Evolutionary conservation across 2,329 filamentous ascomycete species (phyloP), one percentile per base, ranked within the genome.

Genomic region (Davidsoniella neocaledoniae): DNA sequence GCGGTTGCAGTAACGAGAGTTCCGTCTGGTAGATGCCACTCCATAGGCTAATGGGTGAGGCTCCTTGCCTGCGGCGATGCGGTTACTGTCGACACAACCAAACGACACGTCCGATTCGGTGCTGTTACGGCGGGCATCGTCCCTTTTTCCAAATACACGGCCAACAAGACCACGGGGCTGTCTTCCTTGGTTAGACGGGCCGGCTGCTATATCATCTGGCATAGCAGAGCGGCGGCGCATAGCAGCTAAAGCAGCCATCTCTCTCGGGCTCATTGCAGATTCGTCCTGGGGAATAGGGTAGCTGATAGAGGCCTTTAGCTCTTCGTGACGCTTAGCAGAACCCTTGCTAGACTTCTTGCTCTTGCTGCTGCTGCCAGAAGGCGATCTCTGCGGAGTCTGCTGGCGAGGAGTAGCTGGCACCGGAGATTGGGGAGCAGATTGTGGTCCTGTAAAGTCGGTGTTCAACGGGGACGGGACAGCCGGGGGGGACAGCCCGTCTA

Each of bases 11-110:
- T 49, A 52, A 4, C 26, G 14, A 9, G 41, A 17, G 21, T 10
- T 17, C 36, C 33, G n/a, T 4, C 21, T 29, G 25, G 0, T 10
- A 7, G 23, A 8, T 8, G 26, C 7, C 26, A 33, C 8, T 5
- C 33, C 16, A 25, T 49, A 52, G 8, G 48, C 23, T 12, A 16
- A 10, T 4, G 41, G 33, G 6, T 39, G 23, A 5, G 50, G 40
- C 41, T 48, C 23, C 4, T 25, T 14, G 16, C 50, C 50, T 4
- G 21, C 23, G 4, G 23, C 41, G 33, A 53, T 50, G 10, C 25
- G 47, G 47, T 50, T 44, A 16, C 51, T 53, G n/a, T 53, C 51
- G 17, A 53, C 21, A 36, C 51, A 53, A 4, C 46, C 43, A 47
- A 53, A 53, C 3, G 51, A 53, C n/a, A 46, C 4, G 25, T 50